phyloP scores from a whole-genome alignment of 2,329 filamentous ascomycete genomes.

The Hypoxylon rubiginosum region DNA sequence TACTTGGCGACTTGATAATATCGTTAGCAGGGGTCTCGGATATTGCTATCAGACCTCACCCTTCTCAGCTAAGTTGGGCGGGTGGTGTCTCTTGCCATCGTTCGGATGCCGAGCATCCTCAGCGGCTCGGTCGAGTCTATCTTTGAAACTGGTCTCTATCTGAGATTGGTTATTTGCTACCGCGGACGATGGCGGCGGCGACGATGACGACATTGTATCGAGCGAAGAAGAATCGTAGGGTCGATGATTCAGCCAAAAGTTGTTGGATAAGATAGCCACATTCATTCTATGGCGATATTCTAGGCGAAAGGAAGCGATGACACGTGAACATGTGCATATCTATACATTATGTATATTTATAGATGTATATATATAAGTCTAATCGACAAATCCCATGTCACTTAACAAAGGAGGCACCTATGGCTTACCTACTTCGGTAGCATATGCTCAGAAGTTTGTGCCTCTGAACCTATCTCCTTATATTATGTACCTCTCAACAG shows the following conservation, averaged over 20 bases:
- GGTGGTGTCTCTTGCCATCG: constrained; percentile 37
- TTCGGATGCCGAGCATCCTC: constrained; percentile 47
- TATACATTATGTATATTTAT: background rate
- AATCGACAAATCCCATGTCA: too few species aligned
- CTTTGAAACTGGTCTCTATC: constrained; percentile 56
- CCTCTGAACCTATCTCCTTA: too few species aligned
- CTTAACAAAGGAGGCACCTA: too few species aligned
- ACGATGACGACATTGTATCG: background rate
- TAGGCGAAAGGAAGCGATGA: background rate
- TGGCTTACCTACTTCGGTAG: too few species aligned
- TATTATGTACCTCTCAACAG: too few species aligned
- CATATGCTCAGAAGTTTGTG: too few species aligned
- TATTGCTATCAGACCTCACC: constrained; percentile 50
- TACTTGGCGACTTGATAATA: constrained; percentile 57
- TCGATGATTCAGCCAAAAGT: background rate
- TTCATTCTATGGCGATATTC: too few species aligned
- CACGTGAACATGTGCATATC: background rate
- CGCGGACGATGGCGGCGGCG: background rate
- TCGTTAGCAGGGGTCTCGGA: constrained; percentile 24
- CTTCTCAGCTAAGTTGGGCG: constrained; percentile 59
- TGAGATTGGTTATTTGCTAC: constrained; percentile 21
- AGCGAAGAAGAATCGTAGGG: background rate
- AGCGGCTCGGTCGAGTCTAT: constrained; percentile 60
- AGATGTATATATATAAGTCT: constrained; percentile 5
- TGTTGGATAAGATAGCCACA: too few species aligned